Evolutionary conservation across 2,329 filamentous ascomycete species (phyloP), one percentile per base, ranked within the genome.

Genomic region (Clonostachys byssicola): DNA sequence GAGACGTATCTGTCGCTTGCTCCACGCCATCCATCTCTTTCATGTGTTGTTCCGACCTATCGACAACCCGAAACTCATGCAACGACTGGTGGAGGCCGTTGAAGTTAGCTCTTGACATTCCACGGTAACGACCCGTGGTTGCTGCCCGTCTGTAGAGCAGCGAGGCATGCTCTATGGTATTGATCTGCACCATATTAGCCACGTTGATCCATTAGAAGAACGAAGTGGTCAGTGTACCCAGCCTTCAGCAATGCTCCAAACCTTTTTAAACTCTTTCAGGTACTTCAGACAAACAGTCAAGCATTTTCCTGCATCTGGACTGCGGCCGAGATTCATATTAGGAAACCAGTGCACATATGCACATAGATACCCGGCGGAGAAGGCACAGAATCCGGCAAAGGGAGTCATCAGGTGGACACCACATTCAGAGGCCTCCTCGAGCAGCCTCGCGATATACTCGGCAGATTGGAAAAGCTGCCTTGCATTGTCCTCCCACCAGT

Each of bases 361-460:
- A 30, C 71, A 72, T 43, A 72, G 60, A 5, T 67, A 69, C 3
- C 67, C 68, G 0, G 70, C 70, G 0, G 70, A 72, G 36, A 74
- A 74, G 2, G 66, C 65, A 45, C 70, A 73, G 16, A 74, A 72
- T 0, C 70, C 71, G 0, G 68, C 61, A 46, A 73, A 74, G 0
- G 70, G 71, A 0, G 69, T 72, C 49, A 63, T 58, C 0, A 72
- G 54, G 2, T 63, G 59, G 0, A 64, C 62, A 0, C 63, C 66
- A 5, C 62, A 66, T 9, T 68, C 64, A 0, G 59, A 62, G 0
- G 68, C 59, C 13, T 71, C 68, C n/a, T 61, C 58, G 0, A 73
- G 55, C 0, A 73, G 50, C 1, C 51, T 51, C 0, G 63, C 58
- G 0, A 73, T 64, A 5, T 62, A 55, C n/a, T 64, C 63, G 1